Evolutionary conservation across 495 filamentous ascomycete genomes (phyloP), one percentile per base, ranked within the genome.

Genomic region (Daldinia grandis): DNA sequence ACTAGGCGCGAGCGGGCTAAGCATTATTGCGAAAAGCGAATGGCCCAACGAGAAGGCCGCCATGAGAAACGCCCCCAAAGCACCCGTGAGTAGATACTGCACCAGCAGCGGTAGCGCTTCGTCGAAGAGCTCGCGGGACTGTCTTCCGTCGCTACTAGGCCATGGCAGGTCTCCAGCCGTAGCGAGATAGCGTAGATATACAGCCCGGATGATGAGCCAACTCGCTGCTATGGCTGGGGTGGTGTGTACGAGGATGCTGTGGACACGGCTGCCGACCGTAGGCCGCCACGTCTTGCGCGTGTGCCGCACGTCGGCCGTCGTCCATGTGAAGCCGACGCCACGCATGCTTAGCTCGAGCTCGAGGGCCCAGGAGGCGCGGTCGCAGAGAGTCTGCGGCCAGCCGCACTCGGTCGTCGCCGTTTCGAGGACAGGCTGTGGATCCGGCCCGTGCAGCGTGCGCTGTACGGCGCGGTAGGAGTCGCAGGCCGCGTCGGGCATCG

Each of bases 281-380:
- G 68, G 68, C 8, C 62, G 62, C 68, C 62, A 66, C 0, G 68
- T 71, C 50, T 58, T 62, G 31, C 68, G 68, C 40, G 68, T 66
- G 58, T 71, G 68, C 14, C 68, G 68, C n/a, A 71, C 68, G 30
- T 71, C 68, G 12, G 68, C 68, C 8, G 68, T 71, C 30, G 68
- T 66, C 68, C 68, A 71, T 0, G 68, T 62, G 42, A 71, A 71
- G n/a, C 68, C 68, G 3, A 62, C 68, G 19, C 68, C 68, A 4
- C 68, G 68, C 68, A 71, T 71, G 51, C 68, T 71, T 7, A 71
- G 58, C 40, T 66, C 68, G 24, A 71, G 68, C 62, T 71, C 68
- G 10, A 71, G 62, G 24, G 68, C 68, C 68, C 68, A 71, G 17
- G 68, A 57, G 17, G 62, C 68, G 58, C 68, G 68, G 42, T 71